Base-by-base conservation (phyloP, 176 grass and related monocot species). In the Metroxylon sagu region DNA sequence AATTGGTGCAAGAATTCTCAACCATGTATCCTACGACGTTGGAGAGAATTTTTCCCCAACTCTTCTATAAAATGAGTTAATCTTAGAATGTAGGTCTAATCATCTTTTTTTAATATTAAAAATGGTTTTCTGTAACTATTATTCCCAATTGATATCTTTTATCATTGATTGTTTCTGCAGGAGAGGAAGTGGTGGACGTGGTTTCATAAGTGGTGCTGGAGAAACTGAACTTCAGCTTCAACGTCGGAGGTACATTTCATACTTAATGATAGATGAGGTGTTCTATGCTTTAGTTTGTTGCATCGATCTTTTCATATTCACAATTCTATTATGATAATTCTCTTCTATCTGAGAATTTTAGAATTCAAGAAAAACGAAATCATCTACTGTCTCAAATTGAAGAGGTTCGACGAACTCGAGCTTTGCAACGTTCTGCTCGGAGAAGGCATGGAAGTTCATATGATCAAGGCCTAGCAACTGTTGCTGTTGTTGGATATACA, bases 181-280 rank as follows among this genome's bases (percentile, higher is more conserved):
- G 92, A 90, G 84, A 82, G 87, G 80, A 72, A 91, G 83, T 83
- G 92, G 92, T 49, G 92, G 92, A 7, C 80, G 58, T 71, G 92
- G 87, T 48, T 97, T 71, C 59, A 83, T 90, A 54, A 88, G 92
- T 77, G 92, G 92, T 80, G 92, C 87, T 69, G 92, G 92, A 80
- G 92, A 97, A 85, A 91, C 87, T 52, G 92, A 97, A 80, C 83
- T 97, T 67, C 92, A 97, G 52, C 92, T 97, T 67, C 92, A 91
- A 71, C 92, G 84, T 50, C 90, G 87, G 60, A 97, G 92, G 92
- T 90, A 64, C 50, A 10, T 75, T 74, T 62, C 65, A 54, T 19
- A 54, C 16, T 64, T 51, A 56, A 71, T 21, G 31, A 78, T 25
- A 50, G 16, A 48, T 66, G 60, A 19, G 19, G 62, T 35, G 61